These are phyloP conservation scores for Termitomyces sp. DNA, from an alignment of 768 basidiomycete genomes.

Conservation along the genomic window DNA sequence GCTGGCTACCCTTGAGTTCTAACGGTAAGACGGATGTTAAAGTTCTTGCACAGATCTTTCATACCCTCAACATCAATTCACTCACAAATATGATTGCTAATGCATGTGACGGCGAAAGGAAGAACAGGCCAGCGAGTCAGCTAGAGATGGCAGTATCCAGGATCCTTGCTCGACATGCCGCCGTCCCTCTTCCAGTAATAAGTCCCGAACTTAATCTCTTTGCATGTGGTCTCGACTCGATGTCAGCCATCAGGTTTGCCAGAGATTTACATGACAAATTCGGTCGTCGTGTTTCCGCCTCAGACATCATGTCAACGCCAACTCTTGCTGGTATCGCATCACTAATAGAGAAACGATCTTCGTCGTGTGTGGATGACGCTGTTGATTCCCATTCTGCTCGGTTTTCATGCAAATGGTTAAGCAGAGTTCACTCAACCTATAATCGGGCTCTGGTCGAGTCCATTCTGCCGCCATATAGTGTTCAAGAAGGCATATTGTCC, in stretches of 20 bases:
- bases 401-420: conserved; percentile 13
- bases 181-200: conserved; percentile 12
- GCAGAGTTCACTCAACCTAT: conserved; percentile 14
- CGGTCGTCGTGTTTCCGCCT: conserved; percentile 17
- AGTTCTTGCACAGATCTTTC: conserved; percentile 25
- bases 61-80: conserved; percentile 18
- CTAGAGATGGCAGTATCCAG: conserved; percentile 16
- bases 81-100: conserved; percentile 18
- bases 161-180: conserved; percentile 18
- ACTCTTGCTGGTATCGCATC: conserved; percentile 20
- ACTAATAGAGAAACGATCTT: conserved; percentile 2
- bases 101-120: neutral
- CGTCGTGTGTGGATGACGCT: neutral
- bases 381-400: conserved; percentile 1
- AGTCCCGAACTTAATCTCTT: conserved; percentile 24
- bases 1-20: conserved; percentile 41
- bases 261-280: conserved; percentile 20
- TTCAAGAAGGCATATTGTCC: conserved; percentile 44
- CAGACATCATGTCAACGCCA: conserved; percentile 25
- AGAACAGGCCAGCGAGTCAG: conserved; percentile 14
- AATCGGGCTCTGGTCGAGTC: conserved; percentile 15
- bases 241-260: conserved; percentile 23
- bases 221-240: conserved; percentile 27
- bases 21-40: conserved; percentile 33
- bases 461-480: conserved; percentile 36